phyloP scores from a whole-genome alignment of 805 yeast genomes.

The Candida insectalens region DNA sequence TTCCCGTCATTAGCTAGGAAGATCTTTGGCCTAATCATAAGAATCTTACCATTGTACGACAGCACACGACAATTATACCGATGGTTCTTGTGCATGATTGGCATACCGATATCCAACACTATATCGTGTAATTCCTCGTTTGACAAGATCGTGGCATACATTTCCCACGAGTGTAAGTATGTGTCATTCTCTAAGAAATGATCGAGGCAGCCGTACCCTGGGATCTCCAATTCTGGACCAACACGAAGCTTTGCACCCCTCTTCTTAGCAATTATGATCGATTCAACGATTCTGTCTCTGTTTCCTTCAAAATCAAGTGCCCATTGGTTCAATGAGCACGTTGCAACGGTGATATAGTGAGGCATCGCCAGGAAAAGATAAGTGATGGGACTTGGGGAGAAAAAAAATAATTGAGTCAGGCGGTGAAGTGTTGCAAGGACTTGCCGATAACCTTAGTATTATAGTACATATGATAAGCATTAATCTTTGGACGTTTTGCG shows the following conservation, averaged over 20 bases:
- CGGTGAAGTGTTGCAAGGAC: no score
- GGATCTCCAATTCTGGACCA: conserved; percentile 92
- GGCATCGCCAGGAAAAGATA: conserved; percentile 56
- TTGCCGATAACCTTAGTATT: no score
- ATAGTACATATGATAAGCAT: background rate
- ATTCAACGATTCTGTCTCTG: conserved; percentile 78
- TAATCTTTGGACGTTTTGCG: conserved; percentile 8
- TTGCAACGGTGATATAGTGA: conserved; percentile 78
- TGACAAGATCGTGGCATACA: conserved; percentile 67
- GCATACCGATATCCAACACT: conserved; percentile 89
- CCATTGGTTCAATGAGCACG: conserved; percentile 97
- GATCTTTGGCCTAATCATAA: conserved; percentile 85
- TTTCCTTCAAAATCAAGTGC: conserved; percentile 97
- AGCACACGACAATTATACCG: conserved; percentile 87
- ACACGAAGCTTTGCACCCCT: conserved; percentile 77
- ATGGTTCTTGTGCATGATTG: conserved; percentile 77
- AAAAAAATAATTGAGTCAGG: background rate
- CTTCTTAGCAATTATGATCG: conserved; percentile 67
- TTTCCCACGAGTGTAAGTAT: conserved; percentile 89
- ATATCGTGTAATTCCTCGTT: conserved; percentile 67
- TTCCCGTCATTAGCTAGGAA: conserved; percentile 97
- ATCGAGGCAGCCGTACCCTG: conserved; percentile 93
- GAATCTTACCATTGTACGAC: conserved; percentile 67
- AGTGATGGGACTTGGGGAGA: no score
- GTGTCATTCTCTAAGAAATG: conserved; percentile 89